Evolutionary conservation across 2,329 filamentous ascomycete species (phyloP).

Genomic region (Metarhizium rileyi): DNA sequence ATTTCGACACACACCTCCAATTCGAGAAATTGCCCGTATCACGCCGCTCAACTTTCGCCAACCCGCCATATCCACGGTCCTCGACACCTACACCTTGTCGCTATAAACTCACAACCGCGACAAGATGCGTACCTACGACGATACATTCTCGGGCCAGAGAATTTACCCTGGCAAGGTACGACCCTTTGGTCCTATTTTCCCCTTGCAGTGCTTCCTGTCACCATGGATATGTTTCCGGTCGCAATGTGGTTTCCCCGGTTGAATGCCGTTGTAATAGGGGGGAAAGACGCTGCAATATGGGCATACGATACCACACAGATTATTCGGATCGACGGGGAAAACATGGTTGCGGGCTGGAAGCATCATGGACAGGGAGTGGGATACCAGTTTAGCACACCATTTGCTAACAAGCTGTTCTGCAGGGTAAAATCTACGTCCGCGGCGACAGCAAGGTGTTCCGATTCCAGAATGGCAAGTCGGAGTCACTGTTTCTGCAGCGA

Average conservation of each 20-base stretch:
- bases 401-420: constrained; percentile 21
- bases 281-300: background rate
- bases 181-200: constrained; percentile 1
- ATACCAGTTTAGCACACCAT: background rate
- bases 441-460: constrained; percentile 99
- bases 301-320: background rate
- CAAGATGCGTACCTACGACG: constrained; percentile 60
- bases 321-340: background rate
- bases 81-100: constrained; percentile 33
- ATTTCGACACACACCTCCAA: constrained; percentile 28
- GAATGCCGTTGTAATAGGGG: background rate
- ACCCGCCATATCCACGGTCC: constrained; percentile 28
- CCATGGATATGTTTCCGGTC: background rate
- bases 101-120: constrained; percentile 28
- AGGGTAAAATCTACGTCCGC: constrained; percentile 99
- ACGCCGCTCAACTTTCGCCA: constrained; percentile 25
- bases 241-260: background rate
- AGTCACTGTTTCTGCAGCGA: constrained; percentile 99
- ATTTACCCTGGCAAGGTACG: constrained; percentile 61
- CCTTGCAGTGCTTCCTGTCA: background rate
- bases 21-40: constrained; percentile 30
- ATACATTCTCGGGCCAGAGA: constrained; percentile 55
- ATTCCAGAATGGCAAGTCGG: constrained; percentile 99
- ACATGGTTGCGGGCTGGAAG: background rate
- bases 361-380: background rate